Evolutionary conservation across 768 basidiomycete genomes (phyloP), one percentile per base, ranked within the genome.

Genomic region (Russula sp.): DNA sequence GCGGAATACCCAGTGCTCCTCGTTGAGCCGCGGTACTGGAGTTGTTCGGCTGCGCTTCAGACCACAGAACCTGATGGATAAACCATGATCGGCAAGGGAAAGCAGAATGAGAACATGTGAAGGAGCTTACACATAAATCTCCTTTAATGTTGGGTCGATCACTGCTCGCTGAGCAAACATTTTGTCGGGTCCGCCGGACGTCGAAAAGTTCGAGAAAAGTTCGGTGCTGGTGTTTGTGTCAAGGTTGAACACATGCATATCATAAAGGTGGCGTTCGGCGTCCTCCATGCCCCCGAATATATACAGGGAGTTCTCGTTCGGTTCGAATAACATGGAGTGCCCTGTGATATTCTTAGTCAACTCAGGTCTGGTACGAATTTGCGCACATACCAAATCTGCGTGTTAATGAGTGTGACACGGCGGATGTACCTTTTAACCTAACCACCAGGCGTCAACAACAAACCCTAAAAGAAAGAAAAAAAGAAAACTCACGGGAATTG

Each of bases 301-400:
- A 72, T 83, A 88, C 18, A 92, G 77, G 0, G 79, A 82, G 40
- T 81, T 81, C 0, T 80, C 74, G 13, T 73, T 74, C 5, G 85
- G 77, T 59, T 92, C 90, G 22, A 91, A 78, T 5, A 91, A 81
- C 90, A 93, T 92, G 4, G 89, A 90, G 74, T 92, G 90, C 0
- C 89, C 88, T 87, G 53, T 11, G 28, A 2, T 6, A 1, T 26
- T n/a, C 16, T 61, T 32, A 61, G 22, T 20, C 20, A 5, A 24
- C 5, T 24, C 32, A 3, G 52, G 24, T 2, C 14, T 10, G 28
- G 24, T 13, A 49, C 44, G 11, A 34, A 57, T 24, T 11, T 24
- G 28, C 32, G 50, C 46, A 72, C 76, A 57, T 69, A 84, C 86
- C 89, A 63, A 79, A 88, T 22, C 89, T 86, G 11, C 84, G 77